Evolutionary conservation across 805 yeast species (phyloP).

Genomic region (Teunomyces tritomae): DNA sequence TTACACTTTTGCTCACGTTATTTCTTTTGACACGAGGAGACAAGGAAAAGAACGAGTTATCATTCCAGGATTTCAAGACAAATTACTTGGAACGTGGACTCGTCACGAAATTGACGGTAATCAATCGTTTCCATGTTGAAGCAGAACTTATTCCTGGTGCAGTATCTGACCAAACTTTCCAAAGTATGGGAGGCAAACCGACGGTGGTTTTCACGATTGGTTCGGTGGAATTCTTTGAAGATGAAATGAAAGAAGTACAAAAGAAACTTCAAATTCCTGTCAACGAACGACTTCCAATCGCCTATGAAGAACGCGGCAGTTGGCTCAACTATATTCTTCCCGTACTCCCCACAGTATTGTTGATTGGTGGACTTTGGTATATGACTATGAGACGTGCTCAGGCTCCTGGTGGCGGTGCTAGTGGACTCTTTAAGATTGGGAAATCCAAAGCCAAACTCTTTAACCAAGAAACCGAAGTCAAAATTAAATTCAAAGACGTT

Average conservation of each 20-base stretch:
- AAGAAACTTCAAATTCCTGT: slow-evolving; percentile 65
- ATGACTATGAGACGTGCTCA: slow-evolving; percentile 54
- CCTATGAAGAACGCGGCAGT: slow-evolving; percentile 67
- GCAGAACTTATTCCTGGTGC: slow-evolving; percentile 57
- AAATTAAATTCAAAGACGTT: slow-evolving; percentile 80
- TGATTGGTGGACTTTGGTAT: slow-evolving; percentile 77
- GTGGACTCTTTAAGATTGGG: slow-evolving; percentile 74
- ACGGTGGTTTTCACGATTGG: slow-evolving; percentile 80
- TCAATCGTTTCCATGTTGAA: slow-evolving; percentile 70
- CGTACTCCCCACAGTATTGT: slow-evolving; percentile 74
- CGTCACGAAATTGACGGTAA: slow-evolving; percentile 70
- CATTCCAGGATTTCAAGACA: slow-evolving; percentile 85
- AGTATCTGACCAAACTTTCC: slow-evolving; percentile 41
- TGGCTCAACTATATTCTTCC: slow-evolving; percentile 63
- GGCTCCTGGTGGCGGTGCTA: slow-evolving; percentile 46
- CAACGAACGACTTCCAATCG: slow-evolving; percentile 72
- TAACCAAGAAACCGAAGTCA: slow-evolving; percentile 80
- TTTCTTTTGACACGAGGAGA: slow-evolving; percentile 11
- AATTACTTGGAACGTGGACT: slow-evolving; percentile 73
- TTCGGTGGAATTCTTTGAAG: slow-evolving; percentile 80
- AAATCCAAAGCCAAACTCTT: slow-evolving; percentile 77
- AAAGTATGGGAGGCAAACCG: slow-evolving; percentile 34
- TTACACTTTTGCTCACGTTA: slow-evolving; percentile 20
- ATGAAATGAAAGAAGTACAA: slow-evolving; percentile 72
- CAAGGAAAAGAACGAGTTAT: slow-evolving; percentile 27